phyloP scores from a whole-genome alignment of 2,329 filamentous ascomycete species.

The Aureobasidium sp. region DNA sequence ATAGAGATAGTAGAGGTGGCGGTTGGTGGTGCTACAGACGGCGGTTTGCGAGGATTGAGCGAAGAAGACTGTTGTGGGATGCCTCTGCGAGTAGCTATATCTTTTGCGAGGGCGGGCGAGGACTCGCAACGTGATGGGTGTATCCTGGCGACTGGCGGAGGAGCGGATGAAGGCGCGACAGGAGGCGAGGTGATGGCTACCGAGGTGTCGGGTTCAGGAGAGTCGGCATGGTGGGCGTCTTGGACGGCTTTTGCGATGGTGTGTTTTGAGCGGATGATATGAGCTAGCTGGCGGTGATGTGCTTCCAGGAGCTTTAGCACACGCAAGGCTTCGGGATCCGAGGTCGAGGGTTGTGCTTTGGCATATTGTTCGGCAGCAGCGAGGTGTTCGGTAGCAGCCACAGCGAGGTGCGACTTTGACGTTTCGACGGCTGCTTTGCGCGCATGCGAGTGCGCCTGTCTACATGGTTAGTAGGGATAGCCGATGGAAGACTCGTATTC shows the following conservation, averaged over 20 bases:
- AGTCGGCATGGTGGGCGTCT: slow-evolving; percentile 30
- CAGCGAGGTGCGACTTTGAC: slow-evolving; percentile 61
- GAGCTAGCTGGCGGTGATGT: slow-evolving; percentile 77
- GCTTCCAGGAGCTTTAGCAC: slow-evolving; percentile 79
- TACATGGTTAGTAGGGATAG: not conserved
- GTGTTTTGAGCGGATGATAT: slow-evolving; percentile 65
- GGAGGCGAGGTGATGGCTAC: not conserved
- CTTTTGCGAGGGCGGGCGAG: slow-evolving; percentile 31
- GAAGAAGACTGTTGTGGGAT: slow-evolving; percentile 26
- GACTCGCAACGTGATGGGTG: slow-evolving; percentile 24
- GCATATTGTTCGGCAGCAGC: slow-evolving; percentile 84
- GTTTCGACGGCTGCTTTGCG: slow-evolving; percentile 72
- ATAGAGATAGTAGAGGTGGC: not conserved
- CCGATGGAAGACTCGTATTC: not conserved
- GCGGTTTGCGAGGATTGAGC: slow-evolving; percentile 10
- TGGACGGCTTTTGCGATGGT: slow-evolving; percentile 37
- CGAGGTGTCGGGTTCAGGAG: not conserved
- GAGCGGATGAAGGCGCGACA: not conserved
- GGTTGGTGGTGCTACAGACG: not conserved
- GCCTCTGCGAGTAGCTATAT: slow-evolving; percentile 33
- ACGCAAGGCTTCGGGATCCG: slow-evolving; percentile 63
- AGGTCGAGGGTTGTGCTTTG: slow-evolving; percentile 66
- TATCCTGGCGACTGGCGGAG: not conserved
- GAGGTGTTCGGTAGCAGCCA: slow-evolving; percentile 82
- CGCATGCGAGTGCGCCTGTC: slow-evolving; percentile 79